Conservation (phyloP, 1,139 yeast genomes). For the Taphrina wiesneri region DNA sequence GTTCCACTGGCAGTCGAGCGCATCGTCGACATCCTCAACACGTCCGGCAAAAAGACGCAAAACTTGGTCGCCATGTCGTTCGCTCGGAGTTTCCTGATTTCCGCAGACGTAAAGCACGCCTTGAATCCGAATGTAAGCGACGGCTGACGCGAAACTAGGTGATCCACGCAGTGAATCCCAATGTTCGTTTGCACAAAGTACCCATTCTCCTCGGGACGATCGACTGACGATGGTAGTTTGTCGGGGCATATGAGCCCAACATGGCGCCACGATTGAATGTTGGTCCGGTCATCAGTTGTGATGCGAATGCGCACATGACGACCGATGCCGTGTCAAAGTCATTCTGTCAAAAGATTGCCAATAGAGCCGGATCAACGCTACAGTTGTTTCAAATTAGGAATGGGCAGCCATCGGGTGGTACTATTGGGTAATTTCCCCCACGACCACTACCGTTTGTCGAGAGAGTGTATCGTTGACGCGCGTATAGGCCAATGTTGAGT, state of each 20-base stretch:
- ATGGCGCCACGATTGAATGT: conserved; percentile 78
- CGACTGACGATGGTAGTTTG: conserved; percentile 45
- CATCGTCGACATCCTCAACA: conserved; percentile 56
- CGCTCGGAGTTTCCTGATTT: conserved; percentile 75
- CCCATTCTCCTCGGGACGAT: neutral
- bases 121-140: conserved; percentile 72
- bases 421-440: conserved; percentile 60
- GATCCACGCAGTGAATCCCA: conserved; percentile 34
- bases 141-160: conserved; percentile 13
- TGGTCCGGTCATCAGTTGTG: conserved; percentile 69
- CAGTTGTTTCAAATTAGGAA: conserved; percentile 69
- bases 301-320: conserved; percentile 78
- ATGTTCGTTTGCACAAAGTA: neutral
- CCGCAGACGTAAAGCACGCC: conserved; percentile 95
- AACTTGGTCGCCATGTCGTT: conserved; percentile 45
- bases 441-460: neutral
- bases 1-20: conserved; percentile 74
- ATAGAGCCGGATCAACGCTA: conserved; percentile 56
- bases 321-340: conserved; percentile 74
- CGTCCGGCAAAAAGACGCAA: conserved; percentile 53
- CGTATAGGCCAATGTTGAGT: conserved; percentile 64
- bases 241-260: conserved; percentile 62
- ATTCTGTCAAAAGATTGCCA: conserved; percentile 64
- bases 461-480: neutral
- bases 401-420: conserved; percentile 91